Conservation (phyloP, 2,329 filamentous ascomycete species). For the Fusarium paranaense region DNA sequence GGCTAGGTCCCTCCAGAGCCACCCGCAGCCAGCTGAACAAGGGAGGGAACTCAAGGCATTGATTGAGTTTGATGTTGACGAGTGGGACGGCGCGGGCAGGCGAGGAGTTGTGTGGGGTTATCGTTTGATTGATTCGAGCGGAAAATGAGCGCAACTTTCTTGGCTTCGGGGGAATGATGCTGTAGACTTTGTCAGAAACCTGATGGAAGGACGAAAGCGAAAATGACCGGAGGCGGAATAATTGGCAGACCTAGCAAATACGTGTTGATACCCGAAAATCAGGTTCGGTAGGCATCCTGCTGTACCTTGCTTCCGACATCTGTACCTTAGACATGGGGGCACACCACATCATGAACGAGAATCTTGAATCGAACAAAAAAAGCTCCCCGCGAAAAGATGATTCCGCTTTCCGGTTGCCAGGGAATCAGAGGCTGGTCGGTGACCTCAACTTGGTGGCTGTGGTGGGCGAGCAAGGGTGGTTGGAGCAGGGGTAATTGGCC, state of each 20-base stretch:
- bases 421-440: conserved; percentile 28
- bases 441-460: conserved; percentile 23
- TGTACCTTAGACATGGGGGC: conserved; percentile 27
- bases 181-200: conserved; percentile 24
- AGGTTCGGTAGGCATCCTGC: background rate
- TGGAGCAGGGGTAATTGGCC: conserved; percentile 27
- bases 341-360: conserved; percentile 14
- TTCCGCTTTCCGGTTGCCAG: conserved; percentile 34
- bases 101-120: conserved; percentile 22
- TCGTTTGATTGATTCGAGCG: background rate
- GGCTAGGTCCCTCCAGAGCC: conserved; percentile 32
- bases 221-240: background rate
- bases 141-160: conserved; percentile 14
- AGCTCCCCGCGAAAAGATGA: conserved; percentile 34
- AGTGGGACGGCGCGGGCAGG: conserved; percentile 20
- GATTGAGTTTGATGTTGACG: conserved; percentile 14
- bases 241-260: background rate
- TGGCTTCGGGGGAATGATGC: conserved; percentile 3
- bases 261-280: background rate
- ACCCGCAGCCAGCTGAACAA: conserved; percentile 41
- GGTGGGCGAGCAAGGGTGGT: conserved; percentile 22
- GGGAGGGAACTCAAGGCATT: conserved; percentile 15
- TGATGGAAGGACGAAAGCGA: conserved; percentile 23
- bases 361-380: conserved; percentile 23
- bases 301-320: background rate